A percentile compares a stretch with the other conserved stretches of the same genome.
phyloP scores from a whole-genome alignment of 441 rosid genomes.

The Croton laevigatus region DNA sequence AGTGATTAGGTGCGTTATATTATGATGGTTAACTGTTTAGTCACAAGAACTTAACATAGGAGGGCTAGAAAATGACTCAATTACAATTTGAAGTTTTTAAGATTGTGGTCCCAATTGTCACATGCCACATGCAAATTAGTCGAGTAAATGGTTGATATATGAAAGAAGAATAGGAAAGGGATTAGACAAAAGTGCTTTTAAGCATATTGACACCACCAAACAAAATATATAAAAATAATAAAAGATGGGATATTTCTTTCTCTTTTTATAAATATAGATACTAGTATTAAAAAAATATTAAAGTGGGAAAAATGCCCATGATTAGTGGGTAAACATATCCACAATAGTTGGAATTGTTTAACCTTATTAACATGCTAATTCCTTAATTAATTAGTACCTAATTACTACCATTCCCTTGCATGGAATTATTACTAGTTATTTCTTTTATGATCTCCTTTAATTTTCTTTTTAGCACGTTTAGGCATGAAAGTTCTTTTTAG shows the following conservation, averaged over 20 bases:
- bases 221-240: neutral
- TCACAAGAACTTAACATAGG: too few species aligned
- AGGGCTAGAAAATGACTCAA: neutral
- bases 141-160: constrained; percentile 3
- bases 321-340: constrained; percentile 23
- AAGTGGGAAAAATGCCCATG: constrained; percentile 10
- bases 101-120: constrained; percentile 15
- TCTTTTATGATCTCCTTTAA: neutral
- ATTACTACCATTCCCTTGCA: neutral
- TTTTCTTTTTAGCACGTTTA: constrained; percentile 13
- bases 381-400: neutral
- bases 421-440: neutral
- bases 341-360: constrained; percentile 23
- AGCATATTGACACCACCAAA: constrained; percentile 29
- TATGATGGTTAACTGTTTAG: too few species aligned
- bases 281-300: neutral
- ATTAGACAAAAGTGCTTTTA: constrained; percentile 18
- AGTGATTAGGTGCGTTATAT: too few species aligned
- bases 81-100: neutral
- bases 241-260: neutral
- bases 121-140: constrained; percentile 27
- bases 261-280: neutral
- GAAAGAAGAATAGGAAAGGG: constrained; percentile 3
- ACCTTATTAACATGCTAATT: neutral
- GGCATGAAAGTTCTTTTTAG: constrained; percentile 17